Conservation (phyloP, 495 filamentous ascomycete genomes). For the Trichoderma asperelloides region DNA sequence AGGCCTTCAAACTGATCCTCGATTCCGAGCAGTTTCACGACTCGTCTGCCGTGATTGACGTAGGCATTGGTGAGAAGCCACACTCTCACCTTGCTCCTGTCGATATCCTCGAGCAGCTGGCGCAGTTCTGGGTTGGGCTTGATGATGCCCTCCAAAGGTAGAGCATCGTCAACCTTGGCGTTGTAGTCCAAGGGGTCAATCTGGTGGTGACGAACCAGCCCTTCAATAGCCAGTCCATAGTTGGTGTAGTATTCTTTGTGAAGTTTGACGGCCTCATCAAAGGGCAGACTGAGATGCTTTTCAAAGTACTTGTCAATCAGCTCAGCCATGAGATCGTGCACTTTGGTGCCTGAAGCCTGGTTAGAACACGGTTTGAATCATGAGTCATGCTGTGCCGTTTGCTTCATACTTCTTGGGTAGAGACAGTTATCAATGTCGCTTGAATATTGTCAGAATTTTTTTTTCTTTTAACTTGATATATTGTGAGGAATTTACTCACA, state of each 20-base stretch:
- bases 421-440: conserved; percentile 95
- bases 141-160: conserved; percentile 80
- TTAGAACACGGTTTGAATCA: conserved; percentile 12
- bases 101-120: conserved; percentile 67
- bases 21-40: conserved; percentile 69
- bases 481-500: conserved; percentile 23
- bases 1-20: conserved; percentile 89
- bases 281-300: conserved; percentile 60
- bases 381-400: neutral
- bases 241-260: conserved; percentile 88
- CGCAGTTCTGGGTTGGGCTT: conserved; percentile 66
- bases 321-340: conserved; percentile 65
- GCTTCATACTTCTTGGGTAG: conserved; percentile 53
- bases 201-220: conserved; percentile 85
- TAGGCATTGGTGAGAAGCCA: conserved; percentile 98
- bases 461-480: too few relatives aligned
- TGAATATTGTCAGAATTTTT: neutral
- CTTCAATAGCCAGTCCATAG: conserved; percentile 95
- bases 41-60: conserved; percentile 73
- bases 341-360: conserved; percentile 44
- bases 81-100: conserved; percentile 66
- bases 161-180: conserved; percentile 83
- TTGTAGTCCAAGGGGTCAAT: conserved; percentile 97
- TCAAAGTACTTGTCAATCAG: conserved; percentile 77
- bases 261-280: conserved; percentile 67